Base-by-base conservation (phyloP, 2,329 filamentous ascomycete species). In the Blumeriella jaapii region DNA sequence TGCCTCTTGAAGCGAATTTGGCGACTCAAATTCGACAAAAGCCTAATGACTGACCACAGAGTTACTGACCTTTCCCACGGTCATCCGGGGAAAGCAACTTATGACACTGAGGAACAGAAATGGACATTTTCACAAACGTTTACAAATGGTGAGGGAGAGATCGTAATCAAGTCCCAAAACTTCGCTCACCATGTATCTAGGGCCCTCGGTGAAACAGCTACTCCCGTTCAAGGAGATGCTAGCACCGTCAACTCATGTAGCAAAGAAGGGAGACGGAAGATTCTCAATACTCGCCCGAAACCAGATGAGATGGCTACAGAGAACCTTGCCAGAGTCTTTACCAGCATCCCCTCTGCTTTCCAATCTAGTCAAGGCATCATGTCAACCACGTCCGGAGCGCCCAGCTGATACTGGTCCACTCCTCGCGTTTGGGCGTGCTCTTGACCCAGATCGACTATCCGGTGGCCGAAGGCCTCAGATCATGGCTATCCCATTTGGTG, bases 1-100 rank as follows among this genome's bases (percentile, higher is more conserved):
- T 55, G 53, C 47, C 42, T 45, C 29, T 20, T 13, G 18, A 32
- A 35, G 42, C 14, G 28, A 38, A 17, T 36, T 40, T 31, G 31
- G 23, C 29, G 39, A 36, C 31, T 36, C 42, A 28, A 46, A 37
- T 16, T 32, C 39, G 27, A 44, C 39, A 36, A 46, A 57, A 59
- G 50, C 64, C 64, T 49, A 58, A 71, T 70, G 67, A 61, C 62
- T 69, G 61, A 69, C 37, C 57, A 56, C 35, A 55, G 59, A 25
- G 52, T 59, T 23, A 60, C 58, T 47, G 61, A 68, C 57, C 60
- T 72, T 33, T 59, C 63, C 35, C 66, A 65, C 47, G 71, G 71
- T 54, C 66, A 71, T 48, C 60, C 68, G 39, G 71, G 70, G 40
- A 57, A 61, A 37, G 52, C 65, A 26, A 55, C 56, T 5, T 75